These are phyloP conservation scores for Thalassiosira oceanica DNA, from an alignment of 352 stramenopile genomes.

Conservation along the genomic window DNA sequence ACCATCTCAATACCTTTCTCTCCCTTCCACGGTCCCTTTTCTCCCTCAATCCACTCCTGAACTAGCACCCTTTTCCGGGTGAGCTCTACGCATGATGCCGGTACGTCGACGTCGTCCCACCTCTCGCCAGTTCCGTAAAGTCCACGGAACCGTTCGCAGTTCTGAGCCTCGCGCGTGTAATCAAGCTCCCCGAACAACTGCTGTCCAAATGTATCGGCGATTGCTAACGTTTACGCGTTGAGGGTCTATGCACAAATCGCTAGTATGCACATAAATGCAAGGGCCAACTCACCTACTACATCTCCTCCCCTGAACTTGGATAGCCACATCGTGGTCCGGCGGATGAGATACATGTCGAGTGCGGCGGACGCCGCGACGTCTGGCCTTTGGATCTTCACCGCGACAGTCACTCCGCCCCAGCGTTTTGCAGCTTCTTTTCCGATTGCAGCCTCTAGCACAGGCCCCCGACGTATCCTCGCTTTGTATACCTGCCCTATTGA, in stretches of 20 bases:
- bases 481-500: constrained; percentile 82
- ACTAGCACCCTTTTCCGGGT: constrained; percentile 80
- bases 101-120: constrained; percentile 74
- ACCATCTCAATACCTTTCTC: constrained; percentile 81
- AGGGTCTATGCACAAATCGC: too few species aligned
- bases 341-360: constrained; percentile 85
- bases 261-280: too few species aligned
- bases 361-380: constrained; percentile 77
- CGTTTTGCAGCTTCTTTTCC: constrained; percentile 50
- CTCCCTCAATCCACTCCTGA: constrained; percentile 85
- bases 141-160: constrained; percentile 78
- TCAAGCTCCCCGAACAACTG: constrained; percentile 81
- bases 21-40: constrained; percentile 81
- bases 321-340: constrained; percentile 77
- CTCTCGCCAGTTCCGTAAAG: constrained; percentile 63
- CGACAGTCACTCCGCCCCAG: constrained; percentile 73
- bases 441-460: constrained; percentile 67
- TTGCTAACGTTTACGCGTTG: too few species aligned
- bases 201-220: constrained; percentile 84
- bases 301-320: constrained; percentile 76
- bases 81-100: constrained; percentile 52
- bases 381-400: constrained; percentile 81
- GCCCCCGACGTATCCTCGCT: constrained; percentile 48
- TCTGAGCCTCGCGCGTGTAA: constrained; percentile 82
- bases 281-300: too few species aligned